Evolutionary conservation across 345 rosid genomes (phyloP), one percentile per base, ranked within the genome.

Genomic region (Jatropha curcas): DNA sequence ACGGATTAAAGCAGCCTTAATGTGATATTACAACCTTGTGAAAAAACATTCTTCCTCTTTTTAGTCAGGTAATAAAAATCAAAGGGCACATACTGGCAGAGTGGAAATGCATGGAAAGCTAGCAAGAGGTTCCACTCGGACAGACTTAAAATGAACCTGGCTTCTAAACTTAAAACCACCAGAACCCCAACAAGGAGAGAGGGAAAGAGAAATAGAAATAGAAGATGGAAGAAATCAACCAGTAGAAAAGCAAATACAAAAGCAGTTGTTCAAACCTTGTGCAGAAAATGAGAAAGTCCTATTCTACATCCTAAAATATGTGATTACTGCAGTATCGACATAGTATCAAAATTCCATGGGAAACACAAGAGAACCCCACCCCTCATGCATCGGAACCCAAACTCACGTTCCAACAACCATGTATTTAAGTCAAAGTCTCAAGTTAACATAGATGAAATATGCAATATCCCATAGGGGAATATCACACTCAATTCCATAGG

Each of bases 331-430:
- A 41, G 12, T 41, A 68, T 68, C 33, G 8, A 30, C 22, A 1
- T 46, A 20, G 1, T n/a, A 34, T 19, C 59, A 22, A 27, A 5
- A 34, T 30, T 52, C 66, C 39, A 20, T 13, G 6, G 9, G 19
- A 60, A 16, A 35, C 13, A 30, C 45, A 41, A 46, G 7, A 1
- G 39, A 8, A 37, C 59, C 19, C 35, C 27, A 5, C 39, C 17
- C 27, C 33, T 41, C 17, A 24, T 62, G 51, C 37, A 10, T 31
- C 31, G 16, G 19, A 60, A 60, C 45, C 13, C 39, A 71, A 60
- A 60, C n/a, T 59, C n/a, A 61, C 30, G 34, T 71, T 71, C 66
- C n/a, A 71, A 24, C 22, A 33, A 71, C 46, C 50, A 71, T 19
- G 27, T 22, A 48, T 30, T 30, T 31, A 37, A 46, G 24, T 9